Conservation (phyloP, 495 filamentous ascomycete genomes). For the Penicillium parvum region DNA sequence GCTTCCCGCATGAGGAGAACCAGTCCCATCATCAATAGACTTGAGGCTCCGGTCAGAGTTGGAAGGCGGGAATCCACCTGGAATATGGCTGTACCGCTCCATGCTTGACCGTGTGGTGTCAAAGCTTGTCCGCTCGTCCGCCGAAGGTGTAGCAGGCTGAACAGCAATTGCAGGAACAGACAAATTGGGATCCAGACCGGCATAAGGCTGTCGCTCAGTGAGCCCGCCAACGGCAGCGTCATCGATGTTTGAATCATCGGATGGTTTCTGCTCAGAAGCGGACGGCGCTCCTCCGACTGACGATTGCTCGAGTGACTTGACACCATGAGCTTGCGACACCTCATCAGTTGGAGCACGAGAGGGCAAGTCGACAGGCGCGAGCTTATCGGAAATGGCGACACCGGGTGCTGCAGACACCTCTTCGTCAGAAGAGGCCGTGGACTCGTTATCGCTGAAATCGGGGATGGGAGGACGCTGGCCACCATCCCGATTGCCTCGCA, state of each 20-base stretch:
- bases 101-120: slow-evolving; percentile 30
- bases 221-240: not conserved
- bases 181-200: slow-evolving; percentile 8
- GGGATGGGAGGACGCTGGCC: slow-evolving; percentile 15
- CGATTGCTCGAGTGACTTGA: slow-evolving; percentile 14
- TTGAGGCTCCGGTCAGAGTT: slow-evolving; percentile 22
- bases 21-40: slow-evolving; percentile 5
- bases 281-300: slow-evolving; percentile 6
- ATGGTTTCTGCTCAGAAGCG: not conserved
- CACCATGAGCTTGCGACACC: not conserved
- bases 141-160: slow-evolving; percentile 24
- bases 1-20: slow-evolving; percentile 6
- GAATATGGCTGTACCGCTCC: slow-evolving; percentile 34
- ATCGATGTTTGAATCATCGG: not conserved
- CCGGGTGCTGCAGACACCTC: slow-evolving; percentile 15
- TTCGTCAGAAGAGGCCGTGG: slow-evolving; percentile 31
- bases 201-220: slow-evolving; percentile 4
- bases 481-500: slow-evolving; percentile 48
- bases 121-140: slow-evolving; percentile 8
- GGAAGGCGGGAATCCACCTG: slow-evolving; percentile 34
- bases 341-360: slow-evolving; percentile 20
- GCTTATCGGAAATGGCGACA: slow-evolving; percentile 56
- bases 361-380: slow-evolving; percentile 57
- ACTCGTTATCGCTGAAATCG: slow-evolving; percentile 37
- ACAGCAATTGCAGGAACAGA: slow-evolving; percentile 43